A percentile compares a stretch with the other conserved stretches of the same genome.
Evolutionary conservation across 1,284 basidiomycete genomes (phyloP).

Genomic region (Leucoagaricus sp.): DNA sequence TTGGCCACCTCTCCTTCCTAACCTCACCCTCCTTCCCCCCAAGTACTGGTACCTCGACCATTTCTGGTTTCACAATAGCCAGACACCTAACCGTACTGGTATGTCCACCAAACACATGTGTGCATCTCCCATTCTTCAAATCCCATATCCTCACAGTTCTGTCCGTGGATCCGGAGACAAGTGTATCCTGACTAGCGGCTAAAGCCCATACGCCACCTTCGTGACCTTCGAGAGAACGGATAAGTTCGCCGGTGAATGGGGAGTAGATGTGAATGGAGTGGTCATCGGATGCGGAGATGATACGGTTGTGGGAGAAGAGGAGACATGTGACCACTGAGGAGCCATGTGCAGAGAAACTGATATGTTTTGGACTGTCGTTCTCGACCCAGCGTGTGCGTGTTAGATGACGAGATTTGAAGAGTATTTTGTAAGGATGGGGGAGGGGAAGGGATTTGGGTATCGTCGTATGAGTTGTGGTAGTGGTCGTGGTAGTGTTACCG

Average conservation of each 20-base stretch:
- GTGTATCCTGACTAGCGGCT: slow-evolving; percentile 78
- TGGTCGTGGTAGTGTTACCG: slow-evolving; percentile 31
- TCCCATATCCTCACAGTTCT: slow-evolving; percentile 95
- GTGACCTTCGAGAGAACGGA: slow-evolving; percentile 82
- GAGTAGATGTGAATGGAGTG: slow-evolving; percentile 93
- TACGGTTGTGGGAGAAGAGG: slow-evolving; percentile 89
- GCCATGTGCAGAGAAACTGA: slow-evolving; percentile 85
- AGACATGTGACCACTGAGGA: slow-evolving; percentile 92
- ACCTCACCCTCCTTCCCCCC: slow-evolving; percentile 60
- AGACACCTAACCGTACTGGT: slow-evolving; percentile 91
- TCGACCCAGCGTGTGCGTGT: slow-evolving; percentile 70
- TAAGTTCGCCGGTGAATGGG: slow-evolving; percentile 74
- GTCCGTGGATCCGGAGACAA: slow-evolving; percentile 94
- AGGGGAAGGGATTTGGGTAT: slow-evolving; percentile 53
- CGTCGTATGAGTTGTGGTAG: slow-evolving; percentile 37
- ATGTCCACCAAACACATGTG: slow-evolving; percentile 91
- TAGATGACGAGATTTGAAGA: slow-evolving; percentile 84
- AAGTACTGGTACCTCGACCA: slow-evolving; percentile 52
- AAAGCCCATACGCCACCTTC: slow-evolving; percentile 97
- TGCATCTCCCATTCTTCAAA: slow-evolving; percentile 75
- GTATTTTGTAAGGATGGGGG: slow-evolving; percentile 82
- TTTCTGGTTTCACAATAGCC: slow-evolving; percentile 87
- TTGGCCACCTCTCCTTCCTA: slow-evolving; percentile 77
- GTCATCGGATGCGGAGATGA: slow-evolving; percentile 94
- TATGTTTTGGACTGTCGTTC: slow-evolving; percentile 68